Base-by-base conservation (phyloP, 2,329 filamentous ascomycete species). In the Pseudopyricularia javanii region DNA sequence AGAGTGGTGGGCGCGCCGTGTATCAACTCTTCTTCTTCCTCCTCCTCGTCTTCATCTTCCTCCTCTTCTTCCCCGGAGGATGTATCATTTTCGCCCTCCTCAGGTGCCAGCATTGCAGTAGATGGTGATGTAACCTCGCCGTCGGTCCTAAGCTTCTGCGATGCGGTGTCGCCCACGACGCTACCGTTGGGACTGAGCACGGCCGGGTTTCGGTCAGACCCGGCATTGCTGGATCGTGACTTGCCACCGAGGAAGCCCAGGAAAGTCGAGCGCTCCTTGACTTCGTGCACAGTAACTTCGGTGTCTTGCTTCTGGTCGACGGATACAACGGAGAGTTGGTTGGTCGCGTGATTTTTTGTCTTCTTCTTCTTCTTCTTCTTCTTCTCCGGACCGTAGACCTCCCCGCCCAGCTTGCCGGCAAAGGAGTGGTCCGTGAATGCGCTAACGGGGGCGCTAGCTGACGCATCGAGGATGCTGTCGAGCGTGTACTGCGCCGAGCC, bases 361-460 rank as follows among this genome's bases (percentile, higher is more conserved):
- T 47, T 32, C 17, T 52, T 59, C 55, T 61, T 64, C 53, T 59
- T 61, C 52, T 68, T 74, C 50, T 72, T 73, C 59, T 76, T 79
- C 64, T 74, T 78, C 58, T 76, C 70, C 57, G 70, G 63, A 33
- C 85, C 85, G 62, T 93, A 94, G 0, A 91, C 79, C 60, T 91
- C 86, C 4, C 78, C 66, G 24, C 89, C 86, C 11, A 90, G 73
- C 56, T 82, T 80, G 4, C 90, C 90, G 28, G 84, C 86, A 62
- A 87, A 90, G 0, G 85, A 80, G 65, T 96, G 90, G 62, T 96
- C 89, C 0, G 87, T 95, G 61, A 97, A 97, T 26, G 91, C 91
- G 58, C 77, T 88, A 30, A 95, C 90, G 1, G 93, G 93, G 0
- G 93, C 91, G 55, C 78, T 80, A 3, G 88, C 87, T 3, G 91